Evolutionary conservation across 345 rosid species (phyloP), one percentile per base, ranked within the genome.

Genomic region (Camelina sativa): DNA sequence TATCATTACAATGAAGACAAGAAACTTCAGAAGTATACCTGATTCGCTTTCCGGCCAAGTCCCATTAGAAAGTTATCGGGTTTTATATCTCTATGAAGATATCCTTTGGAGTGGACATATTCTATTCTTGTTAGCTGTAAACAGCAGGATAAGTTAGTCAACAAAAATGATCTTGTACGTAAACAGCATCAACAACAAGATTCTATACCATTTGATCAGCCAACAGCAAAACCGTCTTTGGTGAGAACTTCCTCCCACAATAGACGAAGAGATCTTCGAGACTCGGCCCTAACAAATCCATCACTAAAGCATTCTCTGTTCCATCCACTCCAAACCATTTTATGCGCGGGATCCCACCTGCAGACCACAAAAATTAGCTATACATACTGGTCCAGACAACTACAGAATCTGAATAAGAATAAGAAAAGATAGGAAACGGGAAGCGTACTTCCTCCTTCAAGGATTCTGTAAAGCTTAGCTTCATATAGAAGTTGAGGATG

Each of bases 21-120:
- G 37, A 69, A 64, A 38, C 51, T 6, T 8, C 41, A 62, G 32
- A 69, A 52, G 52, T 15, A 28, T 12, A 86, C 97, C 96, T 89
- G 97, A 76, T 87, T 89, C 25, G 93, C 96, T 79, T 88, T 90
- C 28, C 91, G 84, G 7, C 92, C 93, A 34, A 90, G 82, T 17
- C 97, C 97, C 91, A 92, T 92, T 30, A 92, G 93, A 28, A 92
- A 92, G 84, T 92, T 92, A 83, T 92, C 97, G 0, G 97, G 96
- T 63, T 92, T 92, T 13, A 92, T 92, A 68, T 92, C 97, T 80
- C 97, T 83, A 66, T 92, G 97, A 60, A 92, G 80, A 80, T 88
- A 92, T 25, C 93, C 93, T 82, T 88, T 92, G 3, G 92, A 85
- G 72, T 92, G 94, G 51, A 88, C 87, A 65, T 43, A 43, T 22